Percentiles rank a stretch among this genome's conserved stretches.
phyloP scores from a whole-genome alignment of 2,329 filamentous ascomycete genomes.

The Thelonectria discophora region DNA sequence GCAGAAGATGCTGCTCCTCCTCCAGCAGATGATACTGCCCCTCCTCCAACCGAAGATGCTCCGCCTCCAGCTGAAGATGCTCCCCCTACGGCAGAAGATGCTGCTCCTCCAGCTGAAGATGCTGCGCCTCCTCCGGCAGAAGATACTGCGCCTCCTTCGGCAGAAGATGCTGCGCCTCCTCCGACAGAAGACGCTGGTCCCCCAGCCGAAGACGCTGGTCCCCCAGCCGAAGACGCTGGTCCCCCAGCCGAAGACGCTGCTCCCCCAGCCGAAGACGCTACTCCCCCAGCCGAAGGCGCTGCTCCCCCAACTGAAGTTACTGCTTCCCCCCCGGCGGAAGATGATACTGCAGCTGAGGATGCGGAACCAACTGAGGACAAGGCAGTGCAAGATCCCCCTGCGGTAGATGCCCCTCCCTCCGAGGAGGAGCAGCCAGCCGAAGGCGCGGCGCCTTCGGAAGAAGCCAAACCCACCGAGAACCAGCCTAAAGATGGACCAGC shows the following conservation, averaged over 20 bases:
- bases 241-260: constrained; percentile 2
- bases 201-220: no score
- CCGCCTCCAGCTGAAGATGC: not conserved
- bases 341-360: not conserved
- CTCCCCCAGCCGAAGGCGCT: no score
- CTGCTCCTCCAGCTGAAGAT: no score
- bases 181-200: not conserved
- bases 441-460: constrained; percentile 6
- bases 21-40: constrained; percentile 20
- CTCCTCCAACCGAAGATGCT: constrained; percentile 1
- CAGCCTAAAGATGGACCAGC: no score
- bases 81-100: no score
- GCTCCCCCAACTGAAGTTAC: constrained; percentile 2
- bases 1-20: not conserved
- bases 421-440: constrained; percentile 18
- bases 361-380: not conserved
- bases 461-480: not conserved
- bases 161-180: not conserved
- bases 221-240: no score
- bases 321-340: not conserved
- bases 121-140: no score
- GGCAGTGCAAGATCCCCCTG: constrained; percentile 4
- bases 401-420: not conserved
- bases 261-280: not conserved
- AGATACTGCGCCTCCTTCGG: not conserved